These are phyloP conservation scores for Cornus kousa DNA, from an alignment of 148 eudicot species.

Conservation along the genomic window DNA sequence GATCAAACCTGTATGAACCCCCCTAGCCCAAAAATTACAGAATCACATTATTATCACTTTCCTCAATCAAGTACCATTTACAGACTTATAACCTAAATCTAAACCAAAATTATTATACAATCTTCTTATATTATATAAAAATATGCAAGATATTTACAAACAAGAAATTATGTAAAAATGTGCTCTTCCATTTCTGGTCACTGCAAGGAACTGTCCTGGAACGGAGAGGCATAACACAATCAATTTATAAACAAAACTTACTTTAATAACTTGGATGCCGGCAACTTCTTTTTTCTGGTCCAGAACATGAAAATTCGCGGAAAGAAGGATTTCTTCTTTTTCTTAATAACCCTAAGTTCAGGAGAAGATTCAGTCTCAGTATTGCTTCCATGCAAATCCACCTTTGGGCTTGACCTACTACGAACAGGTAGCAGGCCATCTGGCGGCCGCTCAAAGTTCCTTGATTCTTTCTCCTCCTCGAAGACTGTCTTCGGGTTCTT, in stretches of 20 bases:
- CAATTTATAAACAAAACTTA: background rate
- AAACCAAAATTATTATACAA: background rate
- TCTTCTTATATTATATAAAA: constrained; percentile 6
- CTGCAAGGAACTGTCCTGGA: background rate
- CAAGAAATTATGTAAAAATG: background rate
- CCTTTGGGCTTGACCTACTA: constrained; percentile 22
- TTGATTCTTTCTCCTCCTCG: constrained; percentile 39
- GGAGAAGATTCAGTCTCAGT: constrained; percentile 40
- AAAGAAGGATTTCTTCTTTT: constrained; percentile 52
- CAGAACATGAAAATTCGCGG: constrained; percentile 55
- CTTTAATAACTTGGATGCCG: constrained; percentile 22
- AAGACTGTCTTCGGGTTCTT: constrained; percentile 44
- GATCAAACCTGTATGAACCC: constrained; percentile 2
- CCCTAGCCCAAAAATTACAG: background rate
- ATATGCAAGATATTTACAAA: constrained; percentile 20
- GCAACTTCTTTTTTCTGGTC: constrained; percentile 38
- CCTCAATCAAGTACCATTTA: background rate
- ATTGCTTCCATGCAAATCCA: constrained; percentile 12
- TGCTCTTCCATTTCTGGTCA: background rate
- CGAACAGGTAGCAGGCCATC: constrained; percentile 16
- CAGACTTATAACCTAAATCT: background rate
- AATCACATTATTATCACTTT: constrained; percentile 3
- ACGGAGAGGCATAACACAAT: background rate
- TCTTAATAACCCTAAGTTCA: constrained; percentile 31
- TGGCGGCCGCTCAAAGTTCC: constrained; percentile 10